Base-by-base conservation (phyloP, 2,329 filamentous ascomycete species). In the Fusarium dlaminii region DNA sequence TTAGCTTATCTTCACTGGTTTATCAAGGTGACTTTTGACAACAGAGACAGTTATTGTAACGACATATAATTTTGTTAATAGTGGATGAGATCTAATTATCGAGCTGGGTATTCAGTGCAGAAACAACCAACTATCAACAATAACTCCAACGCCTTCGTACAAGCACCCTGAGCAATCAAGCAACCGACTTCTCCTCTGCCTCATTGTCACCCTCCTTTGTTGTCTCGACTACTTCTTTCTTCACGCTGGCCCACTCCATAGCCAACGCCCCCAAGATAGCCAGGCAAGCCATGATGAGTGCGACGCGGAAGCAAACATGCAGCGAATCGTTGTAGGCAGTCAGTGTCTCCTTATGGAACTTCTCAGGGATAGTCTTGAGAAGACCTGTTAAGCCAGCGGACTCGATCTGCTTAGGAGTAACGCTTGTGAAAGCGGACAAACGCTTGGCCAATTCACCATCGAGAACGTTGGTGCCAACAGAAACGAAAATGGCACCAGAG, bases 241-340 rank as follows among this genome's bases (percentile, higher is more conserved):
- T 67, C 34, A 68, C 63, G 27, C 46, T 63, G 10, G 30, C 34
- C 46, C 20, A 68, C 18, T 37, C 46, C 34, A 63, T 49, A 29
- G 12, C 13, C 29, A 54, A 30, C 32, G 85, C 83, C 2, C 87
- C 89, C 30, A 90, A 46, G 18, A 90, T 83, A 10, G 83, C 85
- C 12, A 90, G 54, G 13, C 82, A 81, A 3, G 85, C 82, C 68
- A 88, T 80, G 0, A 87, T 87, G 12, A 89, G 82, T 5, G 83
- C 84, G 10, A 91, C 86, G 63, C 88, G 87, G 77, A 90, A 92
- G 85, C 86, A 67, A 85, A 79, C 6, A 39, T 83, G 84, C 15
- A 92, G 75, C 0, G 89, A 86, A 13, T 80, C 73, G 74, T 91
- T 92, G 81, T 92, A 92, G 1, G 87, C 88, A 15, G 63, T 30